Conservation (phyloP, 805 yeast genomes). For the Candida dendrica region DNA sequence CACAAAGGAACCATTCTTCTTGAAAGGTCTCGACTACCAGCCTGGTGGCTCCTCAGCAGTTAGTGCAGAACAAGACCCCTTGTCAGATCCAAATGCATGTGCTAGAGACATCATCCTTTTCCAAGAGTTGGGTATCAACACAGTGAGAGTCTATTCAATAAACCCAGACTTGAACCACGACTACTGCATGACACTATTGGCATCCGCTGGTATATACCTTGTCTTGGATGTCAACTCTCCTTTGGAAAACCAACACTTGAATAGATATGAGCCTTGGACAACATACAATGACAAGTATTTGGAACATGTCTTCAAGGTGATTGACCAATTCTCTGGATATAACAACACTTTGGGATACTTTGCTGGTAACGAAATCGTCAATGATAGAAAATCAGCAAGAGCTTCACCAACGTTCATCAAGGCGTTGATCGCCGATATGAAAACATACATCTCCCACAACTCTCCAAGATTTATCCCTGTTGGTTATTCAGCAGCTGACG, state of each 20-base stretch:
- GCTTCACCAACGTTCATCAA: constrained; percentile 71
- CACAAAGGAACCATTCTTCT: constrained; percentile 68
- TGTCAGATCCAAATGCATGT: constrained; percentile 65
- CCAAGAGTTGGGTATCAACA: constrained; percentile 80
- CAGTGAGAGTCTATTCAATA: constrained; percentile 81
- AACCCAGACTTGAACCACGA: constrained; percentile 82
- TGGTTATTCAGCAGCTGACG: constrained; percentile 97
- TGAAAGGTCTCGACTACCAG: constrained; percentile 90
- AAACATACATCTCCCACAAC: constrained; percentile 54
- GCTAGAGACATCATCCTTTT: constrained; percentile 76
- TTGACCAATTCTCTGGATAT: constrained; percentile 74
- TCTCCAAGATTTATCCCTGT: constrained; percentile 70
- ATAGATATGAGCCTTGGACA: constrained; percentile 92
- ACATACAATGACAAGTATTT: constrained; percentile 67
- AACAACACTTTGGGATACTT: constrained; percentile 87
- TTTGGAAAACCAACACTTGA: constrained; percentile 64
- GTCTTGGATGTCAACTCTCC: constrained; percentile 92
- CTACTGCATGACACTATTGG: constrained; percentile 84
- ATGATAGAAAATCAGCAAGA: constrained; percentile 65
- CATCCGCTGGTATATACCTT: constrained; percentile 87
- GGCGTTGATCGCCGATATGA: constrained; percentile 76
- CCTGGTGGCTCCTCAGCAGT: constrained; percentile 91
- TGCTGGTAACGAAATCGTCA: constrained; percentile 88
- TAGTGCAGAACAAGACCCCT: constrained; percentile 53
- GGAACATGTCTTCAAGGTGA: constrained; percentile 68